These are phyloP conservation scores for Neocucurbitaria cava DNA, from an alignment of 2,329 filamentous ascomycete genomes.

Conservation along the genomic window DNA sequence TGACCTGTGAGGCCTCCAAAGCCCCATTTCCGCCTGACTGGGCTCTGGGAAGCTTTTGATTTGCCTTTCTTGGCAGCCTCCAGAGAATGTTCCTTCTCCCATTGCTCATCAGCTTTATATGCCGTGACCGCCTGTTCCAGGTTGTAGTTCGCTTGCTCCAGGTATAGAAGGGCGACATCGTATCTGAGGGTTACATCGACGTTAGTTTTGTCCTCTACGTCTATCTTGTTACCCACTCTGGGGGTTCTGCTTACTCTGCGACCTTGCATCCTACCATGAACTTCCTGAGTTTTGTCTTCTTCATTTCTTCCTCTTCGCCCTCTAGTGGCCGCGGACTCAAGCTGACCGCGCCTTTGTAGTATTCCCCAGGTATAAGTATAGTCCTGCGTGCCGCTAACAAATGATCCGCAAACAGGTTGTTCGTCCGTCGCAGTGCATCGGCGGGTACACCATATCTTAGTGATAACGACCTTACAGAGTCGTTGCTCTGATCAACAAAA, in stretches of 20 bases:
- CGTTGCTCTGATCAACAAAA: constrained; percentile 73
- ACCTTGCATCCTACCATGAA: constrained; percentile 85
- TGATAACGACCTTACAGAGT: constrained; percentile 72
- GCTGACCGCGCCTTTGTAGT: constrained; percentile 71
- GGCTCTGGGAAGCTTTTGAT: constrained; percentile 30
- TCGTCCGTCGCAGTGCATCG: constrained; percentile 67
- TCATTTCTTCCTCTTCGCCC: constrained; percentile 74
- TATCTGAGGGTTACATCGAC: constrained; percentile 57
- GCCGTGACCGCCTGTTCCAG: constrained; percentile 68
- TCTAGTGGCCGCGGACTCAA: constrained; percentile 75
- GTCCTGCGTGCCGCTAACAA: constrained; percentile 73
- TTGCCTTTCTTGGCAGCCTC: constrained; percentile 57
- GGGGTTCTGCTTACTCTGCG: constrained; percentile 66
- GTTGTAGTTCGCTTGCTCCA: constrained; percentile 73
- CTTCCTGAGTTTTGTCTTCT: constrained; percentile 73
- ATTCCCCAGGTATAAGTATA: constrained; percentile 73
- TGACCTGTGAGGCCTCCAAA: constrained; percentile 48
- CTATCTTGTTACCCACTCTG: not conserved
- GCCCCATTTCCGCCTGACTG: constrained; percentile 44
- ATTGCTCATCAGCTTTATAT: constrained; percentile 75
- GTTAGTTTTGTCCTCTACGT: constrained; percentile 37
- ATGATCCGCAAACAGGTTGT: constrained; percentile 75
- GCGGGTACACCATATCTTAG: constrained; percentile 75
- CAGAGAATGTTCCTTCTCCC: constrained; percentile 74
- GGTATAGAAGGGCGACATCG: constrained; percentile 76